Evolutionary conservation across 805 yeast genomes (phyloP).

Genomic region (Sugiyamaella mastotermitis): DNA sequence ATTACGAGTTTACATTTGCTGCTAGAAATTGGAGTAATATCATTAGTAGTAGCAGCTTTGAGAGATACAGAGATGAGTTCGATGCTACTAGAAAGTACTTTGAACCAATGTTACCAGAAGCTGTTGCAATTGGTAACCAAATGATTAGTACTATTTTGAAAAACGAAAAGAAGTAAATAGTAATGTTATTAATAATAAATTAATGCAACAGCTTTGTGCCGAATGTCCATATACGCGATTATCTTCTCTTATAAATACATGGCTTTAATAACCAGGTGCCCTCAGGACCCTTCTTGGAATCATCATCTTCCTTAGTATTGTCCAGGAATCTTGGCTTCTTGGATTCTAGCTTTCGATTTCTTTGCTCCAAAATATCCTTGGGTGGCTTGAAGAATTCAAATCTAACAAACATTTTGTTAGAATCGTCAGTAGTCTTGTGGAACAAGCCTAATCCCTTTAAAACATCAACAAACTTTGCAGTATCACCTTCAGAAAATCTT

Average conservation of each 20-base stretch:
- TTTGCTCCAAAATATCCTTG: slow-evolving; percentile 54
- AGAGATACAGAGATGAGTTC: slow-evolving; percentile 63
- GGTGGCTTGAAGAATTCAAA: slow-evolving; percentile 92
- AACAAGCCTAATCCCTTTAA: slow-evolving; percentile 77
- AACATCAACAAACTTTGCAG: slow-evolving; percentile 63
- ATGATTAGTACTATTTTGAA: slow-evolving; percentile 78
- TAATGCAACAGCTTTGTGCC: slow-evolving; percentile 1
- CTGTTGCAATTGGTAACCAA: slow-evolving; percentile 82
- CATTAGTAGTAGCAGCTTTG: slow-evolving; percentile 68
- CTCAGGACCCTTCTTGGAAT: slow-evolving; percentile 62
- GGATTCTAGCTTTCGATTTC: slow-evolving; percentile 34
- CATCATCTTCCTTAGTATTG: slow-evolving; percentile 49
- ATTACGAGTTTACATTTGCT: slow-evolving; percentile 85
- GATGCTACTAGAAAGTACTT: slow-evolving; percentile 80
- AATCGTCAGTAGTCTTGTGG: slow-evolving; percentile 80
- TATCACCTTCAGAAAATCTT: slow-evolving; percentile 61
- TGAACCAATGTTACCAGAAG: slow-evolving; percentile 80
- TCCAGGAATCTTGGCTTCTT: slow-evolving; percentile 50
- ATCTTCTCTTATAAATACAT: slow-evolving; percentile 89
- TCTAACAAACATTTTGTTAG: slow-evolving; percentile 88
- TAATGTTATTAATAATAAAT: not conserved
- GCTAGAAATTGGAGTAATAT: slow-evolving; percentile 84
- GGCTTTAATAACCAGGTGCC: slow-evolving; percentile 92
- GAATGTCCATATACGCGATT: slow-evolving; percentile 10
- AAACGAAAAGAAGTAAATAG: slow-evolving; percentile 16